Evolutionary conservation across 2,329 filamentous ascomycete genomes (phyloP), one percentile per base, ranked within the genome.

Genomic region (Coleophoma crateriformis): DNA sequence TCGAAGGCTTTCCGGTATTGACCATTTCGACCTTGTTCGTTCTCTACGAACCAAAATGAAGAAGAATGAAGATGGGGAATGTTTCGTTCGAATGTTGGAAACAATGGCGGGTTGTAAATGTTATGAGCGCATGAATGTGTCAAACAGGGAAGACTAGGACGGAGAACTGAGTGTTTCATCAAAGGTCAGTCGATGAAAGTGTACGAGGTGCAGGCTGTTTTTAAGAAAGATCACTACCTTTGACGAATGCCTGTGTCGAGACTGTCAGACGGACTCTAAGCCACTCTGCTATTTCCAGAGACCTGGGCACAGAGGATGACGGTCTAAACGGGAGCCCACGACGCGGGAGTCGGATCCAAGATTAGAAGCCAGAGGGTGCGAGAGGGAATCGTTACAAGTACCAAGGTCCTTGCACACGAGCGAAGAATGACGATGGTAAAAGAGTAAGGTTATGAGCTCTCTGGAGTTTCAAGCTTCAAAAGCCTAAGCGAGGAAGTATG

Each of bases 1-100:
- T 71, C 0, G 79, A 83, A 58, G 81, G 78, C 67, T 81, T 82
- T 37, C 81, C 81, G 51, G 77, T 80, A 58, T 82, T 83, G 12
- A 82, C 79, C 79, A 83, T 83, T 27, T 27, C 27, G 27, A 27
- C 27, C 27, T 27, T 56, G 53, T 65, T 63, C 38, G 19, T 50
- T 35, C 27, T 17, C n/a, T 42, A 19, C 14, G 13, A 42, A 42
- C 7, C 7, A 19, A 42, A 20, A 22, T 14, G 11, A 44, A 22
- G 32, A 44, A 32, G 32, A 43, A 12, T 19, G 41, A 46, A 49
- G 49, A 47, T 48, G 39, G 11, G 20, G 46, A 37, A n/a, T 45
- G 17, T 34, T 47, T 35, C 39, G 37, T 44, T 35, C 13, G 12
- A 39, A 33, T 40, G 7, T 48, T 35, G 46, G 32, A n/a, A 35